Base-by-base conservation (phyloP, 352 stramenopile genomes). In the Pythium scleroteichum region DNA sequence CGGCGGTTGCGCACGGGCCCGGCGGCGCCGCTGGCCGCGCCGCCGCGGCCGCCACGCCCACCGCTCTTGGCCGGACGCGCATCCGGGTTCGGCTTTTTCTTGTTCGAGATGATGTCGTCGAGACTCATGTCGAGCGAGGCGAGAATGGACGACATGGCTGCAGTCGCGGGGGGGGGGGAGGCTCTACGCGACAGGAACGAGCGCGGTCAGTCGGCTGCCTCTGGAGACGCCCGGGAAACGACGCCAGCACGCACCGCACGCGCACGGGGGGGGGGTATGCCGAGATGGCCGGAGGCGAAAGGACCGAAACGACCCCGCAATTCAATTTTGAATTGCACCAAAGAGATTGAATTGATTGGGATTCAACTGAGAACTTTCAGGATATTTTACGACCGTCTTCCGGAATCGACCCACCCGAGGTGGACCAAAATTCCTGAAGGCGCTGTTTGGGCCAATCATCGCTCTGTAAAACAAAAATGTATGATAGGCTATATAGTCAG, bases 101-200 rank as follows among this genome's bases (percentile, higher is more conserved):
- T 78, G 33, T 35, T 35, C 29, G 75, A 71, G 62, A 93, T 93
- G 56, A 93, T 65, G 66, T 93, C 83, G 62, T 93, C 83, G 53
- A 93, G 70, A 66, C 81, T 90, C 83, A 93, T 93, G 66, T 93
- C 83, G 35, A 93, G 76, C 45, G 83, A 90, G 9, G 79, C 79
- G 45, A 93, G 71, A 66, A 93, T 88, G 23, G 81, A 90, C 65
- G 83, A 93, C 79, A 88, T 87, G 39, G 59, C 75, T 54, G 27
- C 5, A 35, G 29, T 35, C 29, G 29, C 5, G 29, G 5, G 5
- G 29, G 29, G 29, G 5, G 5, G 29, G 29, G 29, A 10, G 5
- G 5, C 5, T 35, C 29, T 35, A 10, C 29, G 29, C 29, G 5
- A 35, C 29, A n/a, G 29, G 29, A 5, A 10, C 29, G 29, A 5